A percentile compares a stretch with the other conserved stretches of the same genome.
These are phyloP conservation scores for Crucibulum parvulum DNA, from an alignment of 1,284 basidiomycete genomes.

Conservation along the genomic window DNA sequence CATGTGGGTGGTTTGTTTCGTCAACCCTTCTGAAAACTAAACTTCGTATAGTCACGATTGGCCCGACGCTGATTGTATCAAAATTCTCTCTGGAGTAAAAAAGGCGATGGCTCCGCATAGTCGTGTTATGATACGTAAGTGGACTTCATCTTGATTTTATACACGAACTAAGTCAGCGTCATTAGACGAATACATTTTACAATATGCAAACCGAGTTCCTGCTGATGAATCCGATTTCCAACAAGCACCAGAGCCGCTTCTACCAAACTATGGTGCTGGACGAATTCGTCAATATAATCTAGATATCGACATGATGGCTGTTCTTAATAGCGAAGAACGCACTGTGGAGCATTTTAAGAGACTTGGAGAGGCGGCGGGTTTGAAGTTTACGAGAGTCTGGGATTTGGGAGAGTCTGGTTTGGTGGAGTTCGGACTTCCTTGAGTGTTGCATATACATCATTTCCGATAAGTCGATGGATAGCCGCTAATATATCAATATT, in stretches of 20 bases:
- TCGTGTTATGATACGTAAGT: conserved; percentile 37
- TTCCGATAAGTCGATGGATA: no score
- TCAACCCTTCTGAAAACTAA: background rate
- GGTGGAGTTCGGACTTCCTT: conserved; percentile 2
- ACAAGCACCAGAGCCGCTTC: conserved; percentile 27
- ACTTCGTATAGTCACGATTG: conserved; percentile 34
- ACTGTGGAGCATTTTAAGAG: conserved; percentile 12
- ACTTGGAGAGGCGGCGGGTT: conserved; percentile 4
- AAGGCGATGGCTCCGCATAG: conserved; percentile 32
- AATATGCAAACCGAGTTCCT: conserved; percentile 21
- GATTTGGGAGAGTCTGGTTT: background rate
- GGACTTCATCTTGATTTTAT: conserved; percentile 8
- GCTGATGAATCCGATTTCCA: conserved; percentile 5
- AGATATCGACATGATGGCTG: conserved; percentile 29
- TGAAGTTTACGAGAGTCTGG: background rate
- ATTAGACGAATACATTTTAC: conserved; percentile 29
- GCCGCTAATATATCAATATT: no score
- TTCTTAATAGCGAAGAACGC: conserved; percentile 25
- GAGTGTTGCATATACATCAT: no score
- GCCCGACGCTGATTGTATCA: conserved; percentile 29
- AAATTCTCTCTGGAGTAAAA: conserved; percentile 34
- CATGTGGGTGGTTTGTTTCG: conserved; percentile 6
- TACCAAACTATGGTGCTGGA: conserved; percentile 30
- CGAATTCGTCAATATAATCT: conserved; percentile 26
- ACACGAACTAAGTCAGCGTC: conserved; percentile 12